Percentiles rank a stretch among this genome's conserved stretches.
phyloP scores from a whole-genome alignment of 495 filamentous ascomycete genomes.

The Penicillium verhagenii region DNA sequence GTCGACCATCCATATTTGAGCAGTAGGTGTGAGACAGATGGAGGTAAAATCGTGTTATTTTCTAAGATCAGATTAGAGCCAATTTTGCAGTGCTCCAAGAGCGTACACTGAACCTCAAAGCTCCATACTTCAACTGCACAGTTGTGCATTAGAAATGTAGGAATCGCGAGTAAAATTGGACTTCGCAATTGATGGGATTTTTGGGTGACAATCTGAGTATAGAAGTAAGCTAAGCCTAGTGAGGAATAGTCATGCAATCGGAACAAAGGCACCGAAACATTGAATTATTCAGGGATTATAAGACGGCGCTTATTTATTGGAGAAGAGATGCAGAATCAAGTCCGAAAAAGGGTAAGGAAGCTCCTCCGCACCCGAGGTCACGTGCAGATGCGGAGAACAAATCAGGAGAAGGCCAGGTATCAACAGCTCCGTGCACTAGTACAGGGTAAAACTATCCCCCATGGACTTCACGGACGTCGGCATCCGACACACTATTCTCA shows the following conservation, averaged over 20 bases:
- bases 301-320: too few species aligned
- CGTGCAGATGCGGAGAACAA: conserved; percentile 24
- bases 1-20: too few species aligned
- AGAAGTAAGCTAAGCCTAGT: not conserved
- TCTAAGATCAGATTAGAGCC: conserved; percentile 38
- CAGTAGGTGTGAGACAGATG: too few species aligned
- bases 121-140: conserved; percentile 92
- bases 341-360: not conserved
- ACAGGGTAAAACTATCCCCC: conserved; percentile 13
- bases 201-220: conserved; percentile 41
- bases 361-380: conserved; percentile 20
- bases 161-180: conserved; percentile 98
- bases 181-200: conserved; percentile 99
- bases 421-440: conserved; percentile 10
- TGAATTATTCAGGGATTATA: not conserved
- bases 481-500: conserved; percentile 49
- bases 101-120: conserved; percentile 61
- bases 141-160: conserved; percentile 65
- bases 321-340: not conserved
- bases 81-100: not conserved
- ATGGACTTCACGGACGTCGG: conserved; percentile 54
- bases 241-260: not conserved
- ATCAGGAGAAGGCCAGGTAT: conserved; percentile 31
- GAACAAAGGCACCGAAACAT: not conserved
- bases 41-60: conserved; percentile 97